These are phyloP conservation scores for Alternaria sp. DNA, from an alignment of 2,329 filamentous ascomycete species.

Conservation along the genomic window DNA sequence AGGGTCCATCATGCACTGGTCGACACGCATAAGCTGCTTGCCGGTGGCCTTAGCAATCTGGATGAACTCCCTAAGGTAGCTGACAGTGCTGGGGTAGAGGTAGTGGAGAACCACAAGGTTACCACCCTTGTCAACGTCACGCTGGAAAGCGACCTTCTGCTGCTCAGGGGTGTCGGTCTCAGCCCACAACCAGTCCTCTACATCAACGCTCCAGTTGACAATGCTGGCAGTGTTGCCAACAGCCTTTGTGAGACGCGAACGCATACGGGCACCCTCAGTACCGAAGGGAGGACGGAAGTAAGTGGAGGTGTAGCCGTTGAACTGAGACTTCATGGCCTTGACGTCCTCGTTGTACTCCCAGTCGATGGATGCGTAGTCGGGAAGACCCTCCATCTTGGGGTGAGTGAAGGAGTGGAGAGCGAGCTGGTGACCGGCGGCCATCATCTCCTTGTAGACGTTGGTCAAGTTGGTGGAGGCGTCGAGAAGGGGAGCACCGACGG, in stretches of 20 bases:
- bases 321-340: conserved; percentile 54
- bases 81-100: conserved; percentile 70
- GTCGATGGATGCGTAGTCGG: conserved; percentile 63
- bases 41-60: conserved; percentile 69
- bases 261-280: conserved; percentile 72
- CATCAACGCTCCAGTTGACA: conserved; percentile 74
- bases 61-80: conserved; percentile 72
- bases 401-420: conserved; percentile 75
- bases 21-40: conserved; percentile 71
- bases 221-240: conserved; percentile 62
- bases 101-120: conserved; percentile 76
- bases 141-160: conserved; percentile 71
- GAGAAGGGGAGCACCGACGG: conserved; percentile 69
- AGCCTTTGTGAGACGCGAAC: conserved; percentile 66
- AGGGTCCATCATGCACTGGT: conserved; percentile 72
- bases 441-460: conserved; percentile 71
- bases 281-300: conserved; percentile 78
- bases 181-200: conserved; percentile 77
- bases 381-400: conserved; percentile 70
- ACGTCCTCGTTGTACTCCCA: conserved; percentile 70
- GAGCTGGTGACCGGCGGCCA: conserved; percentile 70
- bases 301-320: conserved; percentile 46
- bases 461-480: conserved; percentile 69
- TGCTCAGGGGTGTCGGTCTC: conserved; percentile 69
- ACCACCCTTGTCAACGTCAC: conserved; percentile 69